A percentile compares a stretch with the other conserved stretches of the same genome.
Conservation (phyloP, 2,329 filamentous ascomycete species). For the Chaetomiaceae sp. region DNA sequence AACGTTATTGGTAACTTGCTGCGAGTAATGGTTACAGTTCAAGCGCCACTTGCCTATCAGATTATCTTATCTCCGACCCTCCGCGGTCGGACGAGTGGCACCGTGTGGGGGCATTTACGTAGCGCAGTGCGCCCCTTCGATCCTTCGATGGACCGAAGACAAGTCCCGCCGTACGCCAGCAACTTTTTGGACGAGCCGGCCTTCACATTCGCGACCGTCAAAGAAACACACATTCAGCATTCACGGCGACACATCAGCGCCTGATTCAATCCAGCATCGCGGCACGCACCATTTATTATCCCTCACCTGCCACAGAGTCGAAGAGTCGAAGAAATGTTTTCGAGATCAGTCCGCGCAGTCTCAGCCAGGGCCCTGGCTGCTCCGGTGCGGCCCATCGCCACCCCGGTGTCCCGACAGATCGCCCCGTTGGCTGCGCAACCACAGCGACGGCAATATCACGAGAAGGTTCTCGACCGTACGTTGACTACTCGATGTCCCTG, state of each 20-base stretch:
- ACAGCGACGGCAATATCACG: conserved; percentile 44
- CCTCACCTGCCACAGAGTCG: not conserved
- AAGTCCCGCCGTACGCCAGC: conserved; percentile 24
- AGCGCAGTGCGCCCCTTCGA: not conserved
- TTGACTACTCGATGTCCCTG: not conserved
- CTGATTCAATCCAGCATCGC: not conserved
- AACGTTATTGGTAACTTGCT: not conserved
- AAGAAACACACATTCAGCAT: no score
- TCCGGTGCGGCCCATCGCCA: conserved; percentile 34
- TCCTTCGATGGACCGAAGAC: conserved; percentile 12
- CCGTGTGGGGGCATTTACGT: no score
- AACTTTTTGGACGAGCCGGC: conserved; percentile 14
- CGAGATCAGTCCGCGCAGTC: conserved; percentile 39
- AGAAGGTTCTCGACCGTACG: conserved; percentile 64
- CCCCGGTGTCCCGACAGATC: conserved; percentile 36
- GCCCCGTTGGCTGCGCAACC: conserved; percentile 36
- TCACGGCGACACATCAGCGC: no score
- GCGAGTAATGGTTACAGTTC: not conserved
- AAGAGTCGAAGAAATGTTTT: conserved; percentile 36
- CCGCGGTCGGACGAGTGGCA: no score
- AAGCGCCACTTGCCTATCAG: conserved; percentile 23
- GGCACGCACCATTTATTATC: not conserved
- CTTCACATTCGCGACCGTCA: conserved; percentile 2
- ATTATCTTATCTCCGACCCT: conserved; percentile 28
- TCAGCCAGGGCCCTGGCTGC: conserved; percentile 39